Evolutionary conservation across 352 stramenopile genomes (phyloP).

Genomic region (Halophytophthora polymorphica): DNA sequence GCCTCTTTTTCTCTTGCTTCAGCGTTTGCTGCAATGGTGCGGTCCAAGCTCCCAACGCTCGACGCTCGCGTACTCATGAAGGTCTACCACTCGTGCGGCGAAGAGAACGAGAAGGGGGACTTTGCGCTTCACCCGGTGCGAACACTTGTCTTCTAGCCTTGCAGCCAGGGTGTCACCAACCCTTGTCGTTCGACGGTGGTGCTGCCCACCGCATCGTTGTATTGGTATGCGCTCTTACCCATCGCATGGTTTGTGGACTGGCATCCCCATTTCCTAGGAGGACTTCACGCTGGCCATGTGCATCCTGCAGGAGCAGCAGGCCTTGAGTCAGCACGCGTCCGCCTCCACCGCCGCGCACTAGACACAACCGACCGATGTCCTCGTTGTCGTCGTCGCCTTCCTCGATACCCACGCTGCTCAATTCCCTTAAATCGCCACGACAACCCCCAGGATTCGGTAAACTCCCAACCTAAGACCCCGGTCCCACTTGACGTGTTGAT

Average conservation of each 20-base stretch:
- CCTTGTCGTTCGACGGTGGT: too few species aligned
- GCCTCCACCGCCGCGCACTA: slow-evolving; percentile 13
- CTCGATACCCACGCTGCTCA: slow-evolving; percentile 5
- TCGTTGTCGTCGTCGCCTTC: slow-evolving; percentile 7
- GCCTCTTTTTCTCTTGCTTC: not conserved
- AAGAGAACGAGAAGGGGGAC: slow-evolving; percentile 83
- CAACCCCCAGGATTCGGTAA: too few species aligned
- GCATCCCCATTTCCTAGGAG: slow-evolving; percentile 27
- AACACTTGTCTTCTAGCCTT: slow-evolving; percentile 6
- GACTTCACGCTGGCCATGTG: slow-evolving; percentile 66
- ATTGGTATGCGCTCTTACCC: not conserved
- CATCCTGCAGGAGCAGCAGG: slow-evolving; percentile 53
- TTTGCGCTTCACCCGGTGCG: slow-evolving; percentile 58
- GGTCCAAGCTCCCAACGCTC: slow-evolving; percentile 43
- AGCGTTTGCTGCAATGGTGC: slow-evolving; percentile 61
- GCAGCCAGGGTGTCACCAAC: not conserved
- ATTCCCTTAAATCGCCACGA: too few species aligned
- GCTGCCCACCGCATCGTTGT: not conserved
- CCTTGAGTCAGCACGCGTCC: slow-evolving; percentile 29
- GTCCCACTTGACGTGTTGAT: too few species aligned
- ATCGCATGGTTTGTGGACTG: not conserved
- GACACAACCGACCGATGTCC: slow-evolving; percentile 1
- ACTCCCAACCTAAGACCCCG: too few species aligned
- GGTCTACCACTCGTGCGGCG: slow-evolving; percentile 66
- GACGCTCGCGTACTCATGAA: slow-evolving; percentile 59